Evolutionary conservation across 768 basidiomycete species (phyloP), one percentile per base, ranked within the genome.

Genomic region (Psilocybe cubensis): DNA sequence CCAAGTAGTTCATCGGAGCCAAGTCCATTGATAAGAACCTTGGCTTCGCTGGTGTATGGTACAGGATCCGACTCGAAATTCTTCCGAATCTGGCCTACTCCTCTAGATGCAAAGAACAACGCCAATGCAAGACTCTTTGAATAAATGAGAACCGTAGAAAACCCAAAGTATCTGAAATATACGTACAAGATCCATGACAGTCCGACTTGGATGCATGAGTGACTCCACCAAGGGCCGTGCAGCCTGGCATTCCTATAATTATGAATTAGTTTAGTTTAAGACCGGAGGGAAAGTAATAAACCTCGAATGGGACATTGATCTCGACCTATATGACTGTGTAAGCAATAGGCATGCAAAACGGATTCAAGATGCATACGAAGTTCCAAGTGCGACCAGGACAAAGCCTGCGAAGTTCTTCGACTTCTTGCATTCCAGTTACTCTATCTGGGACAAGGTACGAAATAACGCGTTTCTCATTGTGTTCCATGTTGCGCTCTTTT

Each of bases 1-100:
- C 95, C 97, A 4, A 99, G 78, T 38, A 98, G 79, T 69, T 99
- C 97, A 68, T 99, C 97, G 1, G 97, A 92, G 0, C 97, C 97
- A 6, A 99, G 77, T 1, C 97, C 97, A 60, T 87, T 96, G 23
- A 99, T 74, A 8, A 98, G 75, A 0, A 98, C 94, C 42, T 85
- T 83, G 0, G 97, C 94, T 7, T 79, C 70, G 60, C 90, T 95
- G 0, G 74, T 79, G 72, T 97, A 96, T 6, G 77, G 74, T 18
- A 65, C 64, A 2, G 80, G 71, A 3, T 76, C 68, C 1, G 72
- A 70, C n/a, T 69, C 73, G 1, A 68, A 59, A 11, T 66, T 48
- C 10, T 62, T 63, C 28, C 81, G 78, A 0, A 91, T 66, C 47
- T 79, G 74, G 1, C 97, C 96, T 29, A 74, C 66, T 0, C 92